phyloP scores from a whole-genome alignment of 75 land plant species.

The Selaginella moellendorffii region DNA sequence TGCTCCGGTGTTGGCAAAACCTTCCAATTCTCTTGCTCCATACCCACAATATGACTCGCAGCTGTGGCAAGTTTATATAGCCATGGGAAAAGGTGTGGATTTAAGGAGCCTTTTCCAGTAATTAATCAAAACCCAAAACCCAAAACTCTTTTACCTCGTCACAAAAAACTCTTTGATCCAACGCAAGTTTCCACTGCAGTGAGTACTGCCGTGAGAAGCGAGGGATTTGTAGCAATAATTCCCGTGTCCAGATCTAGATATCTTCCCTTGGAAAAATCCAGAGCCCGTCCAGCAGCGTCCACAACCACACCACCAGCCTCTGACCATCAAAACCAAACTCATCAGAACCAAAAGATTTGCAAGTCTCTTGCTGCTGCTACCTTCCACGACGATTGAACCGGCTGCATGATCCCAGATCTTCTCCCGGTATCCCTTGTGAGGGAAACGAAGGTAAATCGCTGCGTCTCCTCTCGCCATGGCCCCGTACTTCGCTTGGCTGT shows the following conservation, averaged over 20 bases:
- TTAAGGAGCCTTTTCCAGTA: too few relatives aligned
- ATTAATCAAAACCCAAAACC: too few relatives aligned
- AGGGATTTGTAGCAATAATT: conserved; percentile 71
- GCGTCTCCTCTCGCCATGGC: conserved; percentile 98
- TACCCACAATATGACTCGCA: too few relatives aligned
- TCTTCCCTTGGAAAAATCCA: conserved; percentile 89
- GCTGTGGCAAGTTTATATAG: too few relatives aligned
- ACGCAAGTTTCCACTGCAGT: conserved; percentile 36
- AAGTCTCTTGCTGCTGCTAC: conserved; percentile 18
- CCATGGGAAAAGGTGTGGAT: too few relatives aligned
- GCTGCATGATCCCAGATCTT: conserved; percentile 99
- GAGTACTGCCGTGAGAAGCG: conserved; percentile 52
- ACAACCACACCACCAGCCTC: conserved; percentile 88
- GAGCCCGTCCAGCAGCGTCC: conserved; percentile 74
- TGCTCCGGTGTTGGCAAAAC: too few relatives aligned
- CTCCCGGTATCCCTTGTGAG: conserved; percentile 85
- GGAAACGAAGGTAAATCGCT: conserved; percentile 83
- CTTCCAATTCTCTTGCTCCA: too few relatives aligned
- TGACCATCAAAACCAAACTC: conserved; percentile 13
- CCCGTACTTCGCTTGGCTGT: conserved; percentile 98
- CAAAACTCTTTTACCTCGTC: too few relatives aligned
- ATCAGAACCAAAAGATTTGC: neutral
- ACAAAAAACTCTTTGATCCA: too few relatives aligned
- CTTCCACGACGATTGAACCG: conserved; percentile 82
- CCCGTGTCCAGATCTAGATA: conserved; percentile 71